phyloP scores from a whole-genome alignment of 2,329 filamentous ascomycete genomes.

The Aspergillus sp. region DNA sequence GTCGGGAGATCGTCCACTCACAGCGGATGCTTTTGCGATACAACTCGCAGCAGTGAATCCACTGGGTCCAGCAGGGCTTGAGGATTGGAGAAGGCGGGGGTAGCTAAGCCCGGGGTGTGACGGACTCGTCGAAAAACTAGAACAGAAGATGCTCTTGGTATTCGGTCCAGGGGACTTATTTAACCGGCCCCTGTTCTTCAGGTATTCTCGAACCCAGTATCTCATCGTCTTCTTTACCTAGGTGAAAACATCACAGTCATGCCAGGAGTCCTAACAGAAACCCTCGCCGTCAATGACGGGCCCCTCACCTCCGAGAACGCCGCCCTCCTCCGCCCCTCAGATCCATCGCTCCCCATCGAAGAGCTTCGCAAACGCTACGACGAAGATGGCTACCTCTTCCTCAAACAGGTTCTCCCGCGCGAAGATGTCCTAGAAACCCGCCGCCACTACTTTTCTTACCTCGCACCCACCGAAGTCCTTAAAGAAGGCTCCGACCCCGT shows the following conservation, averaged over 20 bases:
- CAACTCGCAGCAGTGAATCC: not conserved
- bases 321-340: constrained; percentile 43
- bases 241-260: constrained; percentile 1
- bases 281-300: constrained; percentile 44
- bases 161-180: not conserved
- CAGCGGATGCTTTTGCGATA: not conserved
- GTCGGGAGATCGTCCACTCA: constrained; percentile 3
- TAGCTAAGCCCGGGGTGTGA: too few species aligned
- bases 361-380: constrained; percentile 49
- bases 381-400: constrained; percentile 55
- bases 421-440: constrained; percentile 54
- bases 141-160: not conserved
- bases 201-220: not conserved
- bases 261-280: constrained; percentile 14
- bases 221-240: too few species aligned
- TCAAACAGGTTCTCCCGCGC: constrained; percentile 56
- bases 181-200: not conserved
- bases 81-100: constrained; percentile 5
- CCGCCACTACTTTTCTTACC: constrained; percentile 53
- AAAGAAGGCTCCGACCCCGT: constrained; percentile 53
- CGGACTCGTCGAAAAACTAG: not conserved
- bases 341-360: constrained; percentile 46
- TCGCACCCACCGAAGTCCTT: constrained; percentile 57
- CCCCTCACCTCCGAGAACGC: constrained; percentile 48
- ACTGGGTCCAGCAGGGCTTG: not conserved